A percentile compares a stretch with the other conserved stretches of the same genome.
phyloP scores from a whole-genome alignment of 495 filamentous ascomycete genomes.

The Penicillium psychrofluorescens region DNA sequence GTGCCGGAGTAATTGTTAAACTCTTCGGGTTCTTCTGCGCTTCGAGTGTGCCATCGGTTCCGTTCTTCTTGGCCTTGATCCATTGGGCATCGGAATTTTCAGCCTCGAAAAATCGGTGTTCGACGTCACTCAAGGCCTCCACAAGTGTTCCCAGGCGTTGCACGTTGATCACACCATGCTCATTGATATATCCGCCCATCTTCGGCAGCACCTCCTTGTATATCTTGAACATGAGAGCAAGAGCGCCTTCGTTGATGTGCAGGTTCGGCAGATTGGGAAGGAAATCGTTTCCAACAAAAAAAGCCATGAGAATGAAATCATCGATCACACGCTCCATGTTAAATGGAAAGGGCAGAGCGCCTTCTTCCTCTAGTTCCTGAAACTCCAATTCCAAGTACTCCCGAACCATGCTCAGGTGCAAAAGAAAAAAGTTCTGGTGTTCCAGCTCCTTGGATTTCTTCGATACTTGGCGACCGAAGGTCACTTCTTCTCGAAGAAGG shows the following conservation, averaged over 20 bases:
- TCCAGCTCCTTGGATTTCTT: constrained; percentile 92
- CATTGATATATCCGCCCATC: constrained; percentile 94
- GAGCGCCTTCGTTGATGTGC: constrained; percentile 96
- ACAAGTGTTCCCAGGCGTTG: constrained; percentile 70
- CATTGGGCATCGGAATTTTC: constrained; percentile 84
- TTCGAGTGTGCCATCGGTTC: constrained; percentile 40
- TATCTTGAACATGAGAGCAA: constrained; percentile 93
- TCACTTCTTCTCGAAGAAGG: constrained; percentile 93
- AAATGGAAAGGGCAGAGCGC: constrained; percentile 67
- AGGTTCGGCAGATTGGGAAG: constrained; percentile 92
- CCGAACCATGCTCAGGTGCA: constrained; percentile 95
- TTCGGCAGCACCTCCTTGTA: constrained; percentile 88
- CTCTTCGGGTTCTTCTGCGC: constrained; percentile 52
- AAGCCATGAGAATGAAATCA: constrained; percentile 98
- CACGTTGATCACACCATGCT: constrained; percentile 84
- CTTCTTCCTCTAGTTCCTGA: constrained; percentile 79
- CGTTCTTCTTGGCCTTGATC: constrained; percentile 70
- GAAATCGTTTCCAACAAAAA: constrained; percentile 99
- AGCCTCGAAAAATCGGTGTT: constrained; percentile 84
- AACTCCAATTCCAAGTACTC: constrained; percentile 98
- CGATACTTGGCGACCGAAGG: constrained; percentile 79
- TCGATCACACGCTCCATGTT: constrained; percentile 97
- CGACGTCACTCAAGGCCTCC: constrained; percentile 74
- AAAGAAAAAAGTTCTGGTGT: constrained; percentile 96
- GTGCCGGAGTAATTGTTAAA: constrained; percentile 68